These are phyloP conservation scores for Diaporthe humulicola DNA, from an alignment of 2,329 filamentous ascomycete genomes.

Conservation along the genomic window DNA sequence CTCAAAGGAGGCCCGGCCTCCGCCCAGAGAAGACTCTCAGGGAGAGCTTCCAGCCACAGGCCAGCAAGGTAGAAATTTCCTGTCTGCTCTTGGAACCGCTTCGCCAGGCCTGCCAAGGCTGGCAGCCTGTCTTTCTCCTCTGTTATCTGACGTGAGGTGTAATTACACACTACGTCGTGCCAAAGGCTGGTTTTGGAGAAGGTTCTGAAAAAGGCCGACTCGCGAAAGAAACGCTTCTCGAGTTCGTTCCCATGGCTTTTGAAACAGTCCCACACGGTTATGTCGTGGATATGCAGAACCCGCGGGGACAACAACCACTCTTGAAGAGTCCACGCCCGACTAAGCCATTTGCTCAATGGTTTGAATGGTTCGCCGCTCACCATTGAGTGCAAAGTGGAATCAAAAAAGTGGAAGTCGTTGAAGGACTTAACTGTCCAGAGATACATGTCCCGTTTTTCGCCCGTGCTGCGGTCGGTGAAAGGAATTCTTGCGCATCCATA, in stretches of 20 bases:
- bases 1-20: neutral
- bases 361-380: neutral
- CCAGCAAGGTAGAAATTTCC: neutral
- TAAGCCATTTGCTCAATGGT: neutral
- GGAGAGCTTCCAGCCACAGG: neutral
- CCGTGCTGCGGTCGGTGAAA: neutral
- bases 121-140: neutral
- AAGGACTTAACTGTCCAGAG: neutral
- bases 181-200: neutral
- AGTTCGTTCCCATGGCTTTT: neutral
- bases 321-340: neutral
- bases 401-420: neutral
- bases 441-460: neutral
- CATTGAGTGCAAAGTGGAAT: neutral
- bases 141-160: neutral
- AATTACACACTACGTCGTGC: neutral
- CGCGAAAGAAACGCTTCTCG: neutral
- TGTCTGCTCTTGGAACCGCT: neutral
- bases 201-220: neutral
- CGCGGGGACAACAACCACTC: conserved; percentile 3
- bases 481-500: neutral
- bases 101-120: conserved; percentile 7
- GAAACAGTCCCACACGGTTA: conserved; percentile 1
- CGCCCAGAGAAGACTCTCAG: neutral
- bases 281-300: neutral